phyloP scores from a whole-genome alignment of 2,329 filamentous ascomycete species.

The Stenocarpella maydis region DNA sequence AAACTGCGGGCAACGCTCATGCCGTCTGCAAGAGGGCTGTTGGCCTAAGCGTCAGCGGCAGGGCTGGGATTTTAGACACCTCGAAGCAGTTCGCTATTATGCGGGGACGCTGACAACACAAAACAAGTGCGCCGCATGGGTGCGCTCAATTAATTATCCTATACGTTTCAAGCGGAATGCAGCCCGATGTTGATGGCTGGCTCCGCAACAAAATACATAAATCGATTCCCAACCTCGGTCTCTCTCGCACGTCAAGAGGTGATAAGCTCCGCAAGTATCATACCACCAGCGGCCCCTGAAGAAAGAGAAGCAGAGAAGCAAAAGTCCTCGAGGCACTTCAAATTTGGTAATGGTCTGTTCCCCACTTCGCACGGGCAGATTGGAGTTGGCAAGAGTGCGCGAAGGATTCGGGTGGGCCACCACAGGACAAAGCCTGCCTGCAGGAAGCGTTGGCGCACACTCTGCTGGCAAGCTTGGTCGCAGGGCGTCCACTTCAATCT shows the following conservation, averaged over 20 bases:
- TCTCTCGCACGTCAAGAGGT: background rate
- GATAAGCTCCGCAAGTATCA: background rate
- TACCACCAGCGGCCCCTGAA: background rate
- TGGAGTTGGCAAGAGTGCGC: slow-evolving; percentile 17
- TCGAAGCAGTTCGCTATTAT: background rate
- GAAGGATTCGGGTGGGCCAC: slow-evolving; percentile 28
- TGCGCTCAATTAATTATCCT: slow-evolving; percentile 19
- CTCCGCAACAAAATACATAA: slow-evolving; percentile 21
- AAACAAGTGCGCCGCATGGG: background rate
- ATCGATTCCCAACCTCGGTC: background rate
- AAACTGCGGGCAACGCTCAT: slow-evolving; percentile 3
- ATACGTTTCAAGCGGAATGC: slow-evolving; percentile 24
- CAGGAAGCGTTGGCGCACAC: slow-evolving; percentile 17
- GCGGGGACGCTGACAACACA: slow-evolving; percentile 16
- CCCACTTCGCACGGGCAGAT: background rate
- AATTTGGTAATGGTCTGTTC: background rate
- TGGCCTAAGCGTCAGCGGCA: slow-evolving; percentile 12
- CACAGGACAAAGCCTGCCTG: slow-evolving; percentile 15
- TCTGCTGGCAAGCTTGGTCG: slow-evolving; percentile 2
- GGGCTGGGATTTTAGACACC: slow-evolving; percentile 11
- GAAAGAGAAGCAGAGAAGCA: background rate
- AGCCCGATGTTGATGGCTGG: slow-evolving; percentile 10
- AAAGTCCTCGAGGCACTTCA: background rate
- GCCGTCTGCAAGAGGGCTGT: background rate
- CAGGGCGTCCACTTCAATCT: background rate